Evolutionary conservation across 805 yeast genomes (phyloP).

Genomic region (Starmerella riodocensis): DNA sequence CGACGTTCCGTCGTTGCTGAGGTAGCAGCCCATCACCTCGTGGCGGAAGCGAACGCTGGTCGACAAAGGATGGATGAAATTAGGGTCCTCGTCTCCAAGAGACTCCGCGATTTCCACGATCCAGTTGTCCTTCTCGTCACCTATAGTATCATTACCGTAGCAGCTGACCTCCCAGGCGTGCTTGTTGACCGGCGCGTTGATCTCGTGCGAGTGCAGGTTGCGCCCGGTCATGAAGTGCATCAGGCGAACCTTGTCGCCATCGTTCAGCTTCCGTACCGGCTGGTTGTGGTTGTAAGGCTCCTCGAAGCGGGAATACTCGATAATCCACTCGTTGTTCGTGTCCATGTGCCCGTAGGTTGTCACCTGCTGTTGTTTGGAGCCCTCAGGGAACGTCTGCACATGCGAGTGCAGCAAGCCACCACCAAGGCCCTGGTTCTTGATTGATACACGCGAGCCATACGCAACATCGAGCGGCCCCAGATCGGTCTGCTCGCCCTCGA

Average conservation of each 20-base stretch:
- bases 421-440: slow-evolving; percentile 68
- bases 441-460: slow-evolving; percentile 60
- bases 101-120: slow-evolving; percentile 61
- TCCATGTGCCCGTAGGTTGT: slow-evolving; percentile 47
- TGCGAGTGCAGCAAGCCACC: slow-evolving; percentile 77
- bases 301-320: slow-evolving; percentile 33
- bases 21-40: slow-evolving; percentile 74
- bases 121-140: slow-evolving; percentile 89
- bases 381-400: slow-evolving; percentile 57
- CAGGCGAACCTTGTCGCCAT: slow-evolving; percentile 66
- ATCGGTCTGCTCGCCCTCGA: slow-evolving; percentile 70
- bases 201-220: slow-evolving; percentile 77
- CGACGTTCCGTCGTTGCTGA: slow-evolving; percentile 76
- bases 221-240: slow-evolving; percentile 73
- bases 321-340: slow-evolving; percentile 71
- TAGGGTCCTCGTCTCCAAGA: slow-evolving; percentile 36
- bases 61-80: slow-evolving; percentile 53
- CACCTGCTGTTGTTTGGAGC: slow-evolving; percentile 95
- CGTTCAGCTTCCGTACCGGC: slow-evolving; percentile 34
- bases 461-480: slow-evolving; percentile 57
- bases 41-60: slow-evolving; percentile 62
- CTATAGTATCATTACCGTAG: slow-evolving; percentile 62
- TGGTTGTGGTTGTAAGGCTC: slow-evolving; percentile 31
- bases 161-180: slow-evolving; percentile 93
- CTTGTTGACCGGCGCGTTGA: slow-evolving; percentile 83